These are phyloP conservation scores for Aspergillus neoniger DNA, from an alignment of 2,329 filamentous ascomycete genomes.

Conservation along the genomic window DNA sequence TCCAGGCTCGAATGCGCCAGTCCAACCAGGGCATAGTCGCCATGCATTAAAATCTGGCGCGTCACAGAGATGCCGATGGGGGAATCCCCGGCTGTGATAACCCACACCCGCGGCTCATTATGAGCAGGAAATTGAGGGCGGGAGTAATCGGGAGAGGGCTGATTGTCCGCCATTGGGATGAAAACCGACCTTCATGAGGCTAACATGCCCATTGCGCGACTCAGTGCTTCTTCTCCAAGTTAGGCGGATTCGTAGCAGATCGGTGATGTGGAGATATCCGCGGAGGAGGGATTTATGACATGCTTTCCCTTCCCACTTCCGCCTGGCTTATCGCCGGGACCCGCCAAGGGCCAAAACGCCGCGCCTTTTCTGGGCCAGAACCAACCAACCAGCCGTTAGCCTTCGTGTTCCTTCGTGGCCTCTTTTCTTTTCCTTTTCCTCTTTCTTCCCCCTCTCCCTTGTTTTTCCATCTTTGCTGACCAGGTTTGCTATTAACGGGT, in stretches of 20 bases:
- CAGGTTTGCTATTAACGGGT: conserved; percentile 14
- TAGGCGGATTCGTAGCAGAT: background rate
- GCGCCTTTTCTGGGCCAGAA: conserved; percentile 7
- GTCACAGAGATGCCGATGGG: conserved; percentile 82
- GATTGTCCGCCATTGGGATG: conserved; percentile 40
- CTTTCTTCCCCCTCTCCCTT: conserved; percentile 11
- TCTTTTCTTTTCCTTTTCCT: conserved; percentile 14
- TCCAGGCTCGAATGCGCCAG: conserved; percentile 77
- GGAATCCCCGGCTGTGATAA: conserved; percentile 83
- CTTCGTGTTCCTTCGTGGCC: conserved; percentile 18
- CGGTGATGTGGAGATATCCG: background rate
- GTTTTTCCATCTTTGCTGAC: conserved; percentile 17
- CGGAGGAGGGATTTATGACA: conserved; percentile 10
- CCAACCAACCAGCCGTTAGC: conserved; percentile 10
- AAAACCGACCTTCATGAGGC: conserved; percentile 23
- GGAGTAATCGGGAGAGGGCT: conserved; percentile 34
- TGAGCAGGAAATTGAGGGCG: conserved; percentile 59
- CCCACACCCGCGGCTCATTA: conserved; percentile 80
- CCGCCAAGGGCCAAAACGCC: conserved; percentile 8
- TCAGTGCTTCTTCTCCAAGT: background rate
- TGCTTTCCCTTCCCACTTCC: conserved; percentile 7
- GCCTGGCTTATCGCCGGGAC: conserved; percentile 7
- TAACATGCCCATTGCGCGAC: conserved; percentile 33
- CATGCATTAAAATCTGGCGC: conserved; percentile 79
- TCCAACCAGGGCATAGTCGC: conserved; percentile 86